Conservation (phyloP, 1,139 yeast species). For the Suhomyces choctaworum region DNA sequence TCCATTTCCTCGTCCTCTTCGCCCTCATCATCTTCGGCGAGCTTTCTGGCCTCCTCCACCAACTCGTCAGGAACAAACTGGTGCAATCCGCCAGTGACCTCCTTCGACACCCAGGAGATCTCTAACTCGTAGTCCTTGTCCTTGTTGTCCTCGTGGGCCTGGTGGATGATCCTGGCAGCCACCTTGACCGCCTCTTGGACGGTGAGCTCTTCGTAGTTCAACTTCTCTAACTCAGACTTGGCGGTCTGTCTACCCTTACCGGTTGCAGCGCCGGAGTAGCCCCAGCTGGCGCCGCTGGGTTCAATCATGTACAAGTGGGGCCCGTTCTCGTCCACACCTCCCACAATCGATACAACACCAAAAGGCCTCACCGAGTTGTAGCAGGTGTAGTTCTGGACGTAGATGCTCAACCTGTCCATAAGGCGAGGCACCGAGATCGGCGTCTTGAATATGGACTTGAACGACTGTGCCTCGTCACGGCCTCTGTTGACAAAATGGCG, state of each 20-base stretch:
- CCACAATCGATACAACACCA: slow-evolving; percentile 89
- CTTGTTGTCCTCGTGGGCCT: slow-evolving; percentile 96
- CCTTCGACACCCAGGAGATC: slow-evolving; percentile 75
- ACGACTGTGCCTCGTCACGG: slow-evolving; percentile 84
- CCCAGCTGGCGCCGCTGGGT: slow-evolving; percentile 97
- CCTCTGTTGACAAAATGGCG: slow-evolving; percentile 91
- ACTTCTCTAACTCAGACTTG: slow-evolving; percentile 90
- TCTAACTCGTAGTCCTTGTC: slow-evolving; percentile 97
- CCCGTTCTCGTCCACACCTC: slow-evolving; percentile 88
- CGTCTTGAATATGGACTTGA: slow-evolving; percentile 74
- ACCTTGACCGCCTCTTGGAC: slow-evolving; percentile 84
- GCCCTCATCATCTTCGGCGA: slow-evolving; percentile 80
- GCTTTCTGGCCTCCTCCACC: slow-evolving; percentile 76
- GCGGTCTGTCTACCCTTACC: slow-evolving; percentile 98
- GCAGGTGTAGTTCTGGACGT: slow-evolving; percentile 93
- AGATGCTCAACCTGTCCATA: slow-evolving; percentile 85
- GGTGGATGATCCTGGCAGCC: slow-evolving; percentile 89
- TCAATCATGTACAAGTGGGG: slow-evolving; percentile 95
- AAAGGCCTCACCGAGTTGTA: slow-evolving; percentile 97
- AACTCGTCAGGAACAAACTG: slow-evolving; percentile 75
- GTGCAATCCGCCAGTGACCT: slow-evolving; percentile 81
- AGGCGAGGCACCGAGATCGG: slow-evolving; percentile 80
- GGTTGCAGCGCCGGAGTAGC: slow-evolving; percentile 94
- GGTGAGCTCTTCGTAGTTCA: slow-evolving; percentile 68
- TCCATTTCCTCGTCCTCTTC: slow-evolving; percentile 57